Evolutionary conservation across 345 rosid species (phyloP).

Genomic region (Nasturtium officinale): DNA sequence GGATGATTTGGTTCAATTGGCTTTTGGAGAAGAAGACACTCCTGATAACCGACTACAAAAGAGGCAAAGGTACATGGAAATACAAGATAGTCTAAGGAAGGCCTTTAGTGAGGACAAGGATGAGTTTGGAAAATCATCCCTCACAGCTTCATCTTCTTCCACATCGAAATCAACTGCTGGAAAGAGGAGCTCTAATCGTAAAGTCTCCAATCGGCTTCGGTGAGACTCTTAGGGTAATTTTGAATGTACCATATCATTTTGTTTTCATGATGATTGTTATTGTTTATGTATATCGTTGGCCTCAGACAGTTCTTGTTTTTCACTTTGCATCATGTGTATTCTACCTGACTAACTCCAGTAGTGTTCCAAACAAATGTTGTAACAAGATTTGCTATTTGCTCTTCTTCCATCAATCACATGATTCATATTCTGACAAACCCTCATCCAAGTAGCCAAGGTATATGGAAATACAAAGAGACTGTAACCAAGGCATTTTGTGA

Average conservation of each 20-base stretch:
- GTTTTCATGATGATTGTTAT: not conserved
- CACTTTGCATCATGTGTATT: not conserved
- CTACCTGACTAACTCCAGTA: not conserved
- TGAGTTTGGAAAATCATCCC: conserved; percentile 49
- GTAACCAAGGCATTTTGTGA: too few relatives aligned
- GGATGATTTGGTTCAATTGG: conserved; percentile 55
- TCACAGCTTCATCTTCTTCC: conserved; percentile 32
- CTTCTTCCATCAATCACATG: too few relatives aligned
- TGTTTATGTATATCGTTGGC: conserved; percentile 1
- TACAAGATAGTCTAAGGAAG: conserved; percentile 51
- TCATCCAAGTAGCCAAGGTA: too few relatives aligned
- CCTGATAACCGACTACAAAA: conserved; percentile 53
- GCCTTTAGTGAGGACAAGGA: conserved; percentile 68
- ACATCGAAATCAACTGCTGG: conserved; percentile 39
- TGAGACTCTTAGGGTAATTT: conserved; percentile 8
- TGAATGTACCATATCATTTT: not conserved
- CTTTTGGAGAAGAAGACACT: conserved; percentile 50
- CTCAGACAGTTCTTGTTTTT: not conserved
- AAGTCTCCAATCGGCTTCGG: conserved; percentile 19
- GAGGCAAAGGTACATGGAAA: conserved; percentile 57
- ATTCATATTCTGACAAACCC: too few relatives aligned
- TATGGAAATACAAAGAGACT: too few relatives aligned
- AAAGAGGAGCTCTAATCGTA: conserved; percentile 17
- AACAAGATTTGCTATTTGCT: too few relatives aligned
- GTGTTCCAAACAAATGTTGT: conserved; percentile 10